phyloP scores from a whole-genome alignment of 192 early-diverging fungal genomes.

The Coemansia sp. region DNA sequence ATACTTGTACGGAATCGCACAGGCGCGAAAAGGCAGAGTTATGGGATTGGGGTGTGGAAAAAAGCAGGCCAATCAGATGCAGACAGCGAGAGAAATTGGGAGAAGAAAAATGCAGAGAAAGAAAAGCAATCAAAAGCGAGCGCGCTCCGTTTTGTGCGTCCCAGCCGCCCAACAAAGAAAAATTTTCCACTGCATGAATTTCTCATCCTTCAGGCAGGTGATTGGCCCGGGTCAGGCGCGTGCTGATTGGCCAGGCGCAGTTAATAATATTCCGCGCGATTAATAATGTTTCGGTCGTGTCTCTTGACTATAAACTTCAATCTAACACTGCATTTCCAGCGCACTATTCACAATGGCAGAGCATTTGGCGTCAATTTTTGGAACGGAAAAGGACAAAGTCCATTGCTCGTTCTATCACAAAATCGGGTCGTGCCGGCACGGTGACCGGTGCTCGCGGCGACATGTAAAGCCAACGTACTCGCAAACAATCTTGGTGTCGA shows the following conservation, averaged over 20 bases:
- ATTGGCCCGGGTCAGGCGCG: slow-evolving; percentile 12
- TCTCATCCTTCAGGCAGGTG: slow-evolving; percentile 2
- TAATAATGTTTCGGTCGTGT: background rate
- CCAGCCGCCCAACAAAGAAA: background rate
- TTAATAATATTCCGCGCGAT: background rate
- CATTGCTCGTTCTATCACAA: slow-evolving; percentile 99
- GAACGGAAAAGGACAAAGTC: slow-evolving; percentile 98
- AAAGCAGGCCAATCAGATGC: slow-evolving; percentile 11
- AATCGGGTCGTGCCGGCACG: slow-evolving; percentile 97
- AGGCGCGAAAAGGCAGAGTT: slow-evolving; percentile 2
- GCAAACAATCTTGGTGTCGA: slow-evolving; percentile 90
- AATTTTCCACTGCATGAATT: background rate
- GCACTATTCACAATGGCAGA: slow-evolving; percentile 63
- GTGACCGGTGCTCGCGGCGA: slow-evolving; percentile 94
- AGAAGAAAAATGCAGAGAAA: slow-evolving; percentile 13
- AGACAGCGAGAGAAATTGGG: slow-evolving; percentile 8
- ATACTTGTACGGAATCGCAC: background rate
- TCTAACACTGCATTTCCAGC: background rate
- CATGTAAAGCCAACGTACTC: slow-evolving; percentile 96
- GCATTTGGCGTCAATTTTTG: slow-evolving; percentile 88
- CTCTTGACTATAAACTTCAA: background rate
- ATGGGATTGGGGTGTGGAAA: background rate
- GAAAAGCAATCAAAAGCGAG: background rate
- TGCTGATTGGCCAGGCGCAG: slow-evolving; percentile 15
- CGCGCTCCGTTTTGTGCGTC: background rate